Evolutionary conservation across 2,329 filamentous ascomycete species (phyloP).

Genomic region (Fusarium sp.): DNA sequence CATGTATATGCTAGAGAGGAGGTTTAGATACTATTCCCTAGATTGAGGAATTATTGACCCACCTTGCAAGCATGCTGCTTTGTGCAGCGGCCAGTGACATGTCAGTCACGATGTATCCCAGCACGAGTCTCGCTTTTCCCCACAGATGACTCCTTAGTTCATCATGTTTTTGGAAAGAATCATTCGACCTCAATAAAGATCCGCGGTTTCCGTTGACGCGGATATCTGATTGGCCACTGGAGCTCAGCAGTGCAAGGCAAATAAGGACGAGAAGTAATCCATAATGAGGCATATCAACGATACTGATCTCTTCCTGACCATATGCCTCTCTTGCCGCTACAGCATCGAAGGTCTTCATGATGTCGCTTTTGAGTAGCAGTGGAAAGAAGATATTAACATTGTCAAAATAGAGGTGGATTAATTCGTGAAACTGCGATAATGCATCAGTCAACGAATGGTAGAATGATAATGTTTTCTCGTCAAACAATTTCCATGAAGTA

Average conservation of each 20-base stretch:
- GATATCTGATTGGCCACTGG: not conserved
- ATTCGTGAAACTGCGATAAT: not conserved
- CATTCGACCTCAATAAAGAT: no score
- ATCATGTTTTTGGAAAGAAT: not conserved
- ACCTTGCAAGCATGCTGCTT: constrained; percentile 48
- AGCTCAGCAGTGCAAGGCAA: constrained; percentile 5
- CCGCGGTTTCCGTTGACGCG: no score
- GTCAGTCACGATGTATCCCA: constrained; percentile 38
- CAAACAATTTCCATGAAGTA: constrained; percentile 20
- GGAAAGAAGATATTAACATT: constrained; percentile 47
- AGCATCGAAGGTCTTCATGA: no score
- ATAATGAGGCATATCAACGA: constrained; percentile 4
- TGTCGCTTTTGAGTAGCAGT: no score
- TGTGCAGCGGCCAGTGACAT: constrained; percentile 43
- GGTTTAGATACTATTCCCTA: not conserved
- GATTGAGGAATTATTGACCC: rapidly evolving
- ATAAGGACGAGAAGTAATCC: constrained; percentile 15
- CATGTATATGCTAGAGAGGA: constrained; percentile 39
- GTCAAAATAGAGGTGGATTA: constrained; percentile 37
- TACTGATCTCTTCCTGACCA: rapidly evolving
- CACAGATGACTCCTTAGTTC: constrained; percentile 19
- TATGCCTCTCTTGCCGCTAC: not conserved
- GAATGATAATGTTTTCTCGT: not conserved
- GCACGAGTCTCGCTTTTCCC: constrained; percentile 41
- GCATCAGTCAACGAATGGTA: no score